A percentile compares a stretch with the other conserved stretches of the same genome.
These are phyloP conservation scores for Raddia guianensis DNA, from an alignment of 176 grass and related monocot genomes.

Conservation along the genomic window DNA sequence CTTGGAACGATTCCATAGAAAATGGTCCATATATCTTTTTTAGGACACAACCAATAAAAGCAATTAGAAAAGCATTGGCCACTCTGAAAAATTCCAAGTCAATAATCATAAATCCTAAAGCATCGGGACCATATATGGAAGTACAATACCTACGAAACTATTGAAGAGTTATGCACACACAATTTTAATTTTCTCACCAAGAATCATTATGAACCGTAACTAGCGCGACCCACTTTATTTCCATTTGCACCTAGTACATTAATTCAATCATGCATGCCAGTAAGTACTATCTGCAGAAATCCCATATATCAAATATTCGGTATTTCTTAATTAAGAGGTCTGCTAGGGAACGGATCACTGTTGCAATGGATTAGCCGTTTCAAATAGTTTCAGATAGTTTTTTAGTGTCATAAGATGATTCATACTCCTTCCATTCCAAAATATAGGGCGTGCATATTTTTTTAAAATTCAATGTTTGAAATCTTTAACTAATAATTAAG, in stretches of 20 bases:
- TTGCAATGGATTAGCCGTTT: too few species aligned
- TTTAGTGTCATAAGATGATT: too few species aligned
- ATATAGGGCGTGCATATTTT: too few species aligned
- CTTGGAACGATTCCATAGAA: neutral
- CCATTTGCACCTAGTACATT: neutral
- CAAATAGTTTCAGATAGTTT: too few species aligned
- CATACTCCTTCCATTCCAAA: too few species aligned
- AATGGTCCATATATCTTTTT: constrained; percentile 3
- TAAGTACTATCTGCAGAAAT: neutral
- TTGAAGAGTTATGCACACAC: neutral
- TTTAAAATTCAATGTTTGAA: too few species aligned
- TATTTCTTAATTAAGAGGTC: too few species aligned
- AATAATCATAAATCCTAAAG: neutral
- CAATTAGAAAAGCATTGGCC: neutral
- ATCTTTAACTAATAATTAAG: too few species aligned
- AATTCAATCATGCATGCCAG: neutral
- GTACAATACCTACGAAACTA: too few species aligned
- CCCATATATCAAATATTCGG: neutral
- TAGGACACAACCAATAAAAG: neutral
- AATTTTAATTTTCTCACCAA: neutral
- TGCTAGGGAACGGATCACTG: too few species aligned
- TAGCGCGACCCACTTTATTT: neutral
- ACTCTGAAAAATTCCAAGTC: neutral
- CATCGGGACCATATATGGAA: too few species aligned
- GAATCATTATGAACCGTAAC: neutral